A percentile compares a stretch with the other conserved stretches of the same genome.
Conservation (phyloP, 208 protist genomes). For the Leishmania lainsoni region DNA sequence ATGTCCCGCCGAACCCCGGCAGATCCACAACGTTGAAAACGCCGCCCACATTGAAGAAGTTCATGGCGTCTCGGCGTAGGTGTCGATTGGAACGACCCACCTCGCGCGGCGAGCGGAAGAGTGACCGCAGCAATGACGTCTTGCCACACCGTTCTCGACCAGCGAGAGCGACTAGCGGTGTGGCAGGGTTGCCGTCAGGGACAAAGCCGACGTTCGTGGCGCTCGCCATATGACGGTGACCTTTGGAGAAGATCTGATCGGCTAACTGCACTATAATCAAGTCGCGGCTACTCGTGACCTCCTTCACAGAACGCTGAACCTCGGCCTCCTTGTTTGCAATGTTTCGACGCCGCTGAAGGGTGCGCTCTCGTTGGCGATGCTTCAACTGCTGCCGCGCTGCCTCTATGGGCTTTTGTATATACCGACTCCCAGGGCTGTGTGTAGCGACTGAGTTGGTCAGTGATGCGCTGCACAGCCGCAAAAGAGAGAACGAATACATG, state of each 20-base stretch:
- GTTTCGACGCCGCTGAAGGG: conserved; percentile 37
- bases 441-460: conserved; percentile 59
- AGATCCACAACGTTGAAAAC: conserved; percentile 88
- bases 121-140: conserved; percentile 73
- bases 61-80: conserved; percentile 81
- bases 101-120: conserved; percentile 73
- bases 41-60: conserved; percentile 87
- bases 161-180: conserved; percentile 75
- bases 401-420: conserved; percentile 47
- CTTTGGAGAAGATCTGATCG: conserved; percentile 85
- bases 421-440: conserved; percentile 49
- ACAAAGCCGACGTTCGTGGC: conserved; percentile 86
- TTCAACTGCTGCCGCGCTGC: conserved; percentile 28
- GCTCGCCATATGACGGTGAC: conserved; percentile 66
- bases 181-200: conserved; percentile 85
- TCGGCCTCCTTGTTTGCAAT: conserved; percentile 54
- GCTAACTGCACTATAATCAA: conserved; percentile 75
- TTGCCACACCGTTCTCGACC: conserved; percentile 75
- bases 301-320: conserved; percentile 38
- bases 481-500: conserved; percentile 15
- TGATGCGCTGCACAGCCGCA: conserved; percentile 9
- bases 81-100: conserved; percentile 77
- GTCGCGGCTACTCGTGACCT: conserved; percentile 66
- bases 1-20: conserved; percentile 83
- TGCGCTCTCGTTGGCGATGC: conserved; percentile 51